A percentile compares a stretch with the other conserved stretches of the same genome.
Evolutionary conservation across 345 rosid species (phyloP).

Genomic region (Salix suchowensis): DNA sequence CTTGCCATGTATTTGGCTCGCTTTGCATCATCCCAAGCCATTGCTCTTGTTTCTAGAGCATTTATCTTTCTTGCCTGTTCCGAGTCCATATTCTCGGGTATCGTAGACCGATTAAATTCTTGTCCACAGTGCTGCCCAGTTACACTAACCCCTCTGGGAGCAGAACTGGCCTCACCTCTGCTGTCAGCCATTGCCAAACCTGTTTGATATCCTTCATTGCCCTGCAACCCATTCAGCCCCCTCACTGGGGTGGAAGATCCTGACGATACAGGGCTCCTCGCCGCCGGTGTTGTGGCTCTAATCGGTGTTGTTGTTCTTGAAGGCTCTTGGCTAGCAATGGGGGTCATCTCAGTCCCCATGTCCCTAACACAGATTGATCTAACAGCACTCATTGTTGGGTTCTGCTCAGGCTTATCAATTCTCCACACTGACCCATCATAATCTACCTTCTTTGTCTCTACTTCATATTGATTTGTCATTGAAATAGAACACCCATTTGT

Average conservation of each 20-base stretch:
- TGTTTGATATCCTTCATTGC: conserved; percentile 21
- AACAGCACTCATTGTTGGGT: conserved; percentile 36
- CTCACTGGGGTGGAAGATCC: conserved; percentile 75
- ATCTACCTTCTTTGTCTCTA: conserved; percentile 73
- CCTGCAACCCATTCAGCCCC: conserved; percentile 31
- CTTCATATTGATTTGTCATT: conserved; percentile 29
- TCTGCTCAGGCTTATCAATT: conserved; percentile 42
- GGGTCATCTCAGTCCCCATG: conserved; percentile 99
- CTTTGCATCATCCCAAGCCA: conserved; percentile 94
- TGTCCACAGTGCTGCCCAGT: conserved; percentile 13
- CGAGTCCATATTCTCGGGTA: conserved; percentile 15
- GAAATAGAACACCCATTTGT: conserved; percentile 28
- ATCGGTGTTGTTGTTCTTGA: conserved; percentile 83
- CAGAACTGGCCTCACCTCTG: conserved; percentile 20
- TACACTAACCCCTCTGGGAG: conserved; percentile 8
- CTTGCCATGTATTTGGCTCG: conserved; percentile 89
- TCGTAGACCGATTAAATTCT: conserved; percentile 13
- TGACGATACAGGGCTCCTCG: conserved; percentile 72
- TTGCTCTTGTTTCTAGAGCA: conserved; percentile 64
- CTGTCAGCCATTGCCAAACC: conserved; percentile 14
- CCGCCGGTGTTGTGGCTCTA: conserved; percentile 67
- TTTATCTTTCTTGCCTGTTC: conserved; percentile 38
- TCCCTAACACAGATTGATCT: conserved; percentile 81
- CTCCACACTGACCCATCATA: conserved; percentile 64
- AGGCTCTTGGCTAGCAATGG: conserved; percentile 85